phyloP scores from a whole-genome alignment of 2,329 filamentous ascomycete genomes.

The Trichothecium sympodiale region DNA sequence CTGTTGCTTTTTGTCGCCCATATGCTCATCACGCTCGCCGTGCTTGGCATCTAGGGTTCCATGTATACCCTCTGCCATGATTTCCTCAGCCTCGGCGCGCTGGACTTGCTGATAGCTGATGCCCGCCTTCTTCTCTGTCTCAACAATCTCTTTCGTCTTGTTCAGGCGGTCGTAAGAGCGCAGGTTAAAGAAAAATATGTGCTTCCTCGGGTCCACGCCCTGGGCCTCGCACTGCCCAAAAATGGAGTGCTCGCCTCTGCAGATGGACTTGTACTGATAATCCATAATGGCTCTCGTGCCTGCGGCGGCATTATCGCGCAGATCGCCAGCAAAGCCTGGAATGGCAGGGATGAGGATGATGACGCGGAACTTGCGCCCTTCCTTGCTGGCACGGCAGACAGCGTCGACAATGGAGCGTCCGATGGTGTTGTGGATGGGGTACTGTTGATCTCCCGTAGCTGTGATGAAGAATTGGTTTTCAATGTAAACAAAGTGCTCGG shows the following conservation, averaged over 20 bases:
- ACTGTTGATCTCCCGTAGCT: constrained; percentile 79
- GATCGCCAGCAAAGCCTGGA: constrained; percentile 86
- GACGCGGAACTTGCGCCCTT: constrained; percentile 77
- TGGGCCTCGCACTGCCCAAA: constrained; percentile 63
- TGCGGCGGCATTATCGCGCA: constrained; percentile 69
- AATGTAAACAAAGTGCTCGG: constrained; percentile 90
- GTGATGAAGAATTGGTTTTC: constrained; percentile 99
- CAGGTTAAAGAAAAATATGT: constrained; percentile 92
- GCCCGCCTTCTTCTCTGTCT: constrained; percentile 70
- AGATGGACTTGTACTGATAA: constrained; percentile 95
- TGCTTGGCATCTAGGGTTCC: constrained; percentile 35
- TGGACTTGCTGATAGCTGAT: constrained; percentile 81
- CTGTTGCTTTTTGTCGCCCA: constrained; percentile 28
- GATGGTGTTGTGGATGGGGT: constrained; percentile 78
- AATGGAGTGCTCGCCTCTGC: constrained; percentile 83
- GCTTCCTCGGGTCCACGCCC: constrained; percentile 64
- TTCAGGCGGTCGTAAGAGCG: constrained; percentile 88
- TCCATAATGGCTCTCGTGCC: constrained; percentile 96
- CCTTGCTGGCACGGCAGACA: constrained; percentile 67
- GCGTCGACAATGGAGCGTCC: constrained; percentile 87
- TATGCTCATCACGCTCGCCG: constrained; percentile 35
- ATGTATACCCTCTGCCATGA: constrained; percentile 68
- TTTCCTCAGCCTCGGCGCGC: constrained; percentile 76
- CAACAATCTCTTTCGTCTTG: constrained; percentile 60
- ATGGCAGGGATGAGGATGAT: constrained; percentile 87